Conservation (phyloP, 129 eudicot species). For the Artemisia argyi region DNA sequence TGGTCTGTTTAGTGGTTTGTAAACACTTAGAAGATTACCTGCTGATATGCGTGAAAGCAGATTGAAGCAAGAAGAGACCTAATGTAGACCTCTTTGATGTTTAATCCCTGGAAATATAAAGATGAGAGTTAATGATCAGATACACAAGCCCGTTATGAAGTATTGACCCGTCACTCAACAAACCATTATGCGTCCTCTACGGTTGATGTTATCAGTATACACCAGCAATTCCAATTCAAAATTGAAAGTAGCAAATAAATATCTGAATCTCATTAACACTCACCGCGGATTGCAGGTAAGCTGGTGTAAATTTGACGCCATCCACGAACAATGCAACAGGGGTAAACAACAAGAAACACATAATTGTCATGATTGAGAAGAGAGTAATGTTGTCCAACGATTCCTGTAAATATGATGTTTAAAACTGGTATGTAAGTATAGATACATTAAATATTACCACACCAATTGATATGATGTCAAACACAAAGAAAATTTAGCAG, state of each 20-base stretch:
- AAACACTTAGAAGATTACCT: conserved; percentile 49
- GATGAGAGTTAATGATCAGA: neutral
- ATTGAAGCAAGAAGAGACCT: conserved; percentile 85
- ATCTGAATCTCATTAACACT: conserved; percentile 37
- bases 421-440: too few relatives aligned
- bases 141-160: neutral
- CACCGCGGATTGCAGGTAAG: conserved; percentile 83
- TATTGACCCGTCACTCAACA: neutral
- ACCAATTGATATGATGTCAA: conserved; percentile 4
- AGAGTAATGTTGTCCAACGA: too few relatives aligned
- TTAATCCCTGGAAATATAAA: conserved; percentile 59
- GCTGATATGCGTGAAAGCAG: conserved; percentile 98
- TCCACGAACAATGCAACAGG: conserved; percentile 71
- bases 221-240: neutral
- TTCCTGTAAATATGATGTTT: too few relatives aligned
- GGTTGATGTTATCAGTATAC: neutral
- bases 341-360: conserved; percentile 80
- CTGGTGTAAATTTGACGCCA: conserved; percentile 91
- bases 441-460: too few relatives aligned
- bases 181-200: neutral
- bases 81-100: conserved; percentile 67
- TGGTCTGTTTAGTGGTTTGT: neutral
- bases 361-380: conserved; percentile 76
- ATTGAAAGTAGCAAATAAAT: neutral
- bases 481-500: conserved; percentile 1